Conservation (phyloP, 2,329 filamentous ascomycete genomes). For the Penicillium sp. region DNA sequence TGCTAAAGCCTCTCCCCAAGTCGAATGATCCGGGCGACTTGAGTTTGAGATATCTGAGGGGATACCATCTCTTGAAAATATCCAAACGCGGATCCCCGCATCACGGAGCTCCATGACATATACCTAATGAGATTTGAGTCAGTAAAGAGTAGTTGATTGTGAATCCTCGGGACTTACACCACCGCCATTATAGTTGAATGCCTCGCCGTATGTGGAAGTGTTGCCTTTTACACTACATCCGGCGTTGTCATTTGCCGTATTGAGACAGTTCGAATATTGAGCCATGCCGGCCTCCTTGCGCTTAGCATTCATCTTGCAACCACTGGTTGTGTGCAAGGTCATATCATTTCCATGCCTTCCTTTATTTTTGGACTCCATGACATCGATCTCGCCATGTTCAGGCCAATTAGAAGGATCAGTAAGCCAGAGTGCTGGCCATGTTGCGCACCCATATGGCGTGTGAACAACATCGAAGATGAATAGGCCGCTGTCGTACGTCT, state of each 20-base stretch:
- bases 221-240: conserved; percentile 63
- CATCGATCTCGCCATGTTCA: conserved; percentile 67
- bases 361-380: conserved; percentile 65
- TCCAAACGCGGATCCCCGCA: conserved; percentile 70
- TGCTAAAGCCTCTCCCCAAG: conserved; percentile 67
- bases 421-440: conserved; percentile 72
- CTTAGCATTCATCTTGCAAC: conserved; percentile 60
- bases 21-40: conserved; percentile 63
- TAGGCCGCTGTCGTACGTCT: conserved; percentile 64
- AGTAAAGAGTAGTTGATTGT: neutral
- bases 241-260: conserved; percentile 59
- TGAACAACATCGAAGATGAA: conserved; percentile 71
- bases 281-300: conserved; percentile 60
- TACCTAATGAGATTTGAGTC: conserved; percentile 39
- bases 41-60: conserved; percentile 60
- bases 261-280: conserved; percentile 58
- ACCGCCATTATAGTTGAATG: conserved; percentile 62
- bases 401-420: conserved; percentile 68
- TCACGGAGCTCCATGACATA: conserved; percentile 68
- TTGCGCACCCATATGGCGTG: conserved; percentile 67
- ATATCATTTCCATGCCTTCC: conserved; percentile 62
- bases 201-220: conserved; percentile 56
- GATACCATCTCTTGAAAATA: conserved; percentile 59
- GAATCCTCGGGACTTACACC: conserved; percentile 47
- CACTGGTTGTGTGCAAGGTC: conserved; percentile 64